Percentiles rank a stretch among this genome's conserved stretches.
Conservation (phyloP, 208 protist species). For the Wallacemonas rigidus region DNA sequence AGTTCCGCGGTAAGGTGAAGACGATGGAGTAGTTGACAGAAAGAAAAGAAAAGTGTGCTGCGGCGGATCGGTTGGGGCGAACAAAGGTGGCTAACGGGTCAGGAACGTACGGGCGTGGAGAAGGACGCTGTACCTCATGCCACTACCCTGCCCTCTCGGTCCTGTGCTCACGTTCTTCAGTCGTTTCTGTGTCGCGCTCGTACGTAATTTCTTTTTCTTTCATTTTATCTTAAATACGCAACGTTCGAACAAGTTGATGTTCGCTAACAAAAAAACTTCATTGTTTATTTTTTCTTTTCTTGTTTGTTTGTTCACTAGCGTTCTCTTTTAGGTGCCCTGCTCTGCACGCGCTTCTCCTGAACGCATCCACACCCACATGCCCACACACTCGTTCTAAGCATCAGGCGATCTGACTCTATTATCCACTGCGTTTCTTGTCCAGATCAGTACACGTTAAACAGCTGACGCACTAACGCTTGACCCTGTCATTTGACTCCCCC, state of each 20-base stretch:
- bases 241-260: slow-evolving; percentile 13
- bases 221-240: slow-evolving; percentile 15
- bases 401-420: no score
- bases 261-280: slow-evolving; percentile 1
- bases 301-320: not conserved
- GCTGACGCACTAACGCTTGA: no score
- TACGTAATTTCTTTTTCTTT: not conserved
- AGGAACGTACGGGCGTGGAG: no score
- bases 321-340: slow-evolving; percentile 17
- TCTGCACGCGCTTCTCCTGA: not conserved
- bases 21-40: slow-evolving; percentile 53
- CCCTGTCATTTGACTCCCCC: not conserved
- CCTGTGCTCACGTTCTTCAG: no score
- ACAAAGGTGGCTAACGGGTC: no score
- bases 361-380: not conserved
- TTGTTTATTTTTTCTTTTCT: slow-evolving; percentile 7
- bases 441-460: no score
- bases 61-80: no score
- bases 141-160: no score
- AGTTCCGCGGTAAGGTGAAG: slow-evolving; percentile 87
- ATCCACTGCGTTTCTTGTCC: no score
- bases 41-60: not conserved
- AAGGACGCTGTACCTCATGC: no score
- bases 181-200: no score
- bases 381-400: not conserved